These are phyloP conservation scores for Alternaria dauci DNA, from an alignment of 2,329 filamentous ascomycete genomes.

Conservation along the genomic window DNA sequence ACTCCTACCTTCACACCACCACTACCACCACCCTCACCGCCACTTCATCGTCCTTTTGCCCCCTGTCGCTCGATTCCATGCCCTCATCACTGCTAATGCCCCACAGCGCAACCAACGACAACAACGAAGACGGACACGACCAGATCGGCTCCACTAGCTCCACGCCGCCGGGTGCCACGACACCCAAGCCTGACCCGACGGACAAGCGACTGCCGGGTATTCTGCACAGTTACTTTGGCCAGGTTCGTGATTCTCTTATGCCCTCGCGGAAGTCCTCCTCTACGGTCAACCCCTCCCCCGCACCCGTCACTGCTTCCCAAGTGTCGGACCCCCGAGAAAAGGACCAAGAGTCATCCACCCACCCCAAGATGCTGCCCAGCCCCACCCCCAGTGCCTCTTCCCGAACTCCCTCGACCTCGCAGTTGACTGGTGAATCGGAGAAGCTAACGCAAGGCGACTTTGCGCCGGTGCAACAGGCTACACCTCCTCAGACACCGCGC, in stretches of 20 bases:
- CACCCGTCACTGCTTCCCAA: slow-evolving; percentile 36
- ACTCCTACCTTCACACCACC: slow-evolving; percentile 13
- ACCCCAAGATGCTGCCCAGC: slow-evolving; percentile 63
- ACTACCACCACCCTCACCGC: slow-evolving; percentile 12
- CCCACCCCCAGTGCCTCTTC: slow-evolving; percentile 58
- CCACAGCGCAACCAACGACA: slow-evolving; percentile 66
- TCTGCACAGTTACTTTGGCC: slow-evolving; percentile 94
- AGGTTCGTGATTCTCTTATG: slow-evolving; percentile 86
- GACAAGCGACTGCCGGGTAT: slow-evolving; percentile 97
- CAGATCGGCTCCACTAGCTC: slow-evolving; percentile 82
- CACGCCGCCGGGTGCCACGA: slow-evolving; percentile 89
- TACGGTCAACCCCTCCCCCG: slow-evolving; percentile 50
- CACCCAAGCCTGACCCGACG: slow-evolving; percentile 89
- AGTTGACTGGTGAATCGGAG: slow-evolving; percentile 73
- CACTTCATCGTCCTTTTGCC: slow-evolving; percentile 6
- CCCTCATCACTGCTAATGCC: slow-evolving; percentile 47
- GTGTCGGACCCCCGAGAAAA: slow-evolving; percentile 34
- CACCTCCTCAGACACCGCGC: slow-evolving; percentile 87
- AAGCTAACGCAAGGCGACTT: slow-evolving; percentile 86
- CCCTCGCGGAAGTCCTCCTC: slow-evolving; percentile 51
- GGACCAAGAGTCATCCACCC: slow-evolving; percentile 35
- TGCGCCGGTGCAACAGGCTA: slow-evolving; percentile 77
- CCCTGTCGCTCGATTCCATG: slow-evolving; percentile 18
- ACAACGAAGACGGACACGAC: slow-evolving; percentile 76
- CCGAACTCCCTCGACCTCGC: slow-evolving; percentile 62